These are phyloP conservation scores for Ogataea salicorniae DNA, from an alignment of 805 yeast genomes.

Conservation along the genomic window DNA sequence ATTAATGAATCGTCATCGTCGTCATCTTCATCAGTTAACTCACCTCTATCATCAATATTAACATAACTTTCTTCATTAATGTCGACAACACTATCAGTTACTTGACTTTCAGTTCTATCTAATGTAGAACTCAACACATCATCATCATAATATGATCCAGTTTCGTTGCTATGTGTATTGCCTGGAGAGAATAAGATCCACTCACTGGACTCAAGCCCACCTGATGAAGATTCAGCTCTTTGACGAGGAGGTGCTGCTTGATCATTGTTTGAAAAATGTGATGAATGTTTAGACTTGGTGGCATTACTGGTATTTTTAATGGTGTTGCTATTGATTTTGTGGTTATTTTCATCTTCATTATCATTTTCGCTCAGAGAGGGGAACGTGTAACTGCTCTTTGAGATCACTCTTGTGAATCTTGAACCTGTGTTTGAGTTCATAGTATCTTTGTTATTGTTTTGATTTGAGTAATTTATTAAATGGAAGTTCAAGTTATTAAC, in stretches of 20 bases:
- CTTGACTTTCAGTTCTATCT: conserved; percentile 8
- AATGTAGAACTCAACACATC: conserved; percentile 23
- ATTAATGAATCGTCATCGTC: conserved; percentile 26
- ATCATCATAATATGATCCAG: conserved; percentile 9
- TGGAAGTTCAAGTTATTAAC: conserved; percentile 13
- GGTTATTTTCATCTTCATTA: background rate
- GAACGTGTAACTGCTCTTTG: background rate
- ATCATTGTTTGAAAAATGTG: background rate
- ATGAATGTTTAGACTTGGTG: background rate
- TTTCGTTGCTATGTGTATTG: conserved; percentile 9
- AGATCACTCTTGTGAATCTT: background rate
- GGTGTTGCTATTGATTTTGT: background rate
- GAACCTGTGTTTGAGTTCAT: background rate
- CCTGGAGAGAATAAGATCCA: conserved; percentile 30
- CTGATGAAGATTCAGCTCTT: background rate
- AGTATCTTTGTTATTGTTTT: no score
- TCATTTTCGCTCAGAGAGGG: conserved; percentile 1
- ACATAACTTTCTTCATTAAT: conserved; percentile 14
- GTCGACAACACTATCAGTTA: conserved; percentile 7
- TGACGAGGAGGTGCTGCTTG: background rate
- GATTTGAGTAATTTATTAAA: conserved; percentile 1
- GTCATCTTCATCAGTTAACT: conserved; percentile 15
- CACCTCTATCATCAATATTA: conserved; percentile 12
- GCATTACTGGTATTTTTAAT: background rate
- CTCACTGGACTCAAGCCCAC: conserved; percentile 21